A percentile compares a stretch with the other conserved stretches of the same genome.
phyloP scores from a whole-genome alignment of 2,329 filamentous ascomycete genomes.

The Neofusicoccum kwambonambiense region DNA sequence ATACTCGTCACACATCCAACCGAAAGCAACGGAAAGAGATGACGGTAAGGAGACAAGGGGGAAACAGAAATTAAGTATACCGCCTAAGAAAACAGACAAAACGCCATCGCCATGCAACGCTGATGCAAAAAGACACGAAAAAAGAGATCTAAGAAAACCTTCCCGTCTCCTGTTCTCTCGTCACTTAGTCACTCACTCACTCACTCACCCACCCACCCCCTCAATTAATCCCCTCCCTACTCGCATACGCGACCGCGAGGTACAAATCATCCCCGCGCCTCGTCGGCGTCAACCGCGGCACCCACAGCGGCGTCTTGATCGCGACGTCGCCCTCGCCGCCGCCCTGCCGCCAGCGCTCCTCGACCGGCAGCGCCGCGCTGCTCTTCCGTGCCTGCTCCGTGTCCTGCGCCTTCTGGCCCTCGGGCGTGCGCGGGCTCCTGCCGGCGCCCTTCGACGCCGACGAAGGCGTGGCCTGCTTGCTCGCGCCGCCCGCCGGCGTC shows the following conservation, averaged over 20 bases:
- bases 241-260: slow-evolving; percentile 37
- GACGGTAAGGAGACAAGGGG: background rate
- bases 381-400: slow-evolving; percentile 5
- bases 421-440: slow-evolving; percentile 23
- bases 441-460: background rate
- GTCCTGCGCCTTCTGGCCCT: slow-evolving; percentile 23
- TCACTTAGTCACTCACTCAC: too few relatives aligned
- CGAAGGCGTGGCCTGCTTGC: slow-evolving; percentile 20
- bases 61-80: background rate
- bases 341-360: background rate
- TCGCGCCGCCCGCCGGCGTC: background rate
- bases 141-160: background rate
- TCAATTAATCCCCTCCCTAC: background rate
- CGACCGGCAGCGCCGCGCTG: background rate
- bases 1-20: too few relatives aligned
- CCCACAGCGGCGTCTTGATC: slow-evolving; percentile 49
- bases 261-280: slow-evolving; percentile 65
- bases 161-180: background rate
- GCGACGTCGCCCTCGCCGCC: background rate
- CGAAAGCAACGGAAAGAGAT: too few relatives aligned
- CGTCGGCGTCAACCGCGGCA: slow-evolving; percentile 66
- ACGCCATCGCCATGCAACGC: slow-evolving; percentile 11
- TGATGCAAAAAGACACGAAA: background rate
- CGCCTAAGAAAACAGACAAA: background rate
- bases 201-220: background rate